These are phyloP conservation scores for Serpula lacrymans DNA, from an alignment of 768 basidiomycete species.

Conservation along the genomic window DNA sequence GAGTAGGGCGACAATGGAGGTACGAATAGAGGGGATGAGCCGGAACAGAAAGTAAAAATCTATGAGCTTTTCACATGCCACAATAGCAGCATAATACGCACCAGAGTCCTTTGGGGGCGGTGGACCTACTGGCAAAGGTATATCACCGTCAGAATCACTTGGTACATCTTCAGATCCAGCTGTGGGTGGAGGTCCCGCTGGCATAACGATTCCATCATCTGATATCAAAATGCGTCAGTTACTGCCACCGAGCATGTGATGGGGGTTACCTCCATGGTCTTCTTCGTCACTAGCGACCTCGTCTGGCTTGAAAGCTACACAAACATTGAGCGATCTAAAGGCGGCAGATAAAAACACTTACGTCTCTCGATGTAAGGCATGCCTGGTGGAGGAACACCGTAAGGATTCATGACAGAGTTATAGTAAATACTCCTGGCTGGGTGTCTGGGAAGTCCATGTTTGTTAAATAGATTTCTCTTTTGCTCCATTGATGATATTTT, in stretches of 20 bases:
- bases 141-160: slow-evolving; percentile 73
- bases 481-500: slow-evolving; percentile 37
- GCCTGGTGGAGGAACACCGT: slow-evolving; percentile 90
- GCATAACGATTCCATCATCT: slow-evolving; percentile 67
- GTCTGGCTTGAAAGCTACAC: slow-evolving; percentile 54
- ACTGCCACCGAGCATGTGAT: not conserved
- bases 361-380: slow-evolving; percentile 93
- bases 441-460: slow-evolving; percentile 81
- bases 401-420: slow-evolving; percentile 91
- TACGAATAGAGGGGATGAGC: not conserved
- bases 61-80: too few relatives aligned
- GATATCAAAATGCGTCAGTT: slow-evolving; percentile 3
- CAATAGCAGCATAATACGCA: too few relatives aligned
- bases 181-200: slow-evolving; percentile 58
- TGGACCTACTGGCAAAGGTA: slow-evolving; percentile 84
- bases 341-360: slow-evolving; percentile 38
- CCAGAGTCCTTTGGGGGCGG: slow-evolving; percentile 44
- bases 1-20: too few relatives aligned
- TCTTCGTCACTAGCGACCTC: slow-evolving; percentile 67
- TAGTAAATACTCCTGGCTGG: slow-evolving; percentile 94
- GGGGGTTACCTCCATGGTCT: slow-evolving; percentile 36
- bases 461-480: slow-evolving; percentile 72
- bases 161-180: slow-evolving; percentile 32
- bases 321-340: slow-evolving; percentile 4
- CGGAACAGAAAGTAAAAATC: not conserved